phyloP scores from a whole-genome alignment of 2,329 filamentous ascomycete genomes.

The Neodidymelliopsis sp. region DNA sequence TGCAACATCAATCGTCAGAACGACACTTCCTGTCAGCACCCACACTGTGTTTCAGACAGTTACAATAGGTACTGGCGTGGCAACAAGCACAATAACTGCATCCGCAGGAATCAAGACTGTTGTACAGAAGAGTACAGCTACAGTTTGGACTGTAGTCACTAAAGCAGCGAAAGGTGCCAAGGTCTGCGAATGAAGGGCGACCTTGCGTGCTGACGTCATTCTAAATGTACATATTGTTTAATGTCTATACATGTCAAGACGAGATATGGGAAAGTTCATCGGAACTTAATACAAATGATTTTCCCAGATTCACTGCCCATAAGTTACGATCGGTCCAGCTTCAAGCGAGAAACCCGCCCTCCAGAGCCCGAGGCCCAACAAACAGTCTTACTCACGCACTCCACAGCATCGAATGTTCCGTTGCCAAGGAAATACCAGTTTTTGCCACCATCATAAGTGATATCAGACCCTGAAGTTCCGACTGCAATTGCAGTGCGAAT shows the following conservation, averaged over 20 bases:
- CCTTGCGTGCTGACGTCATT: not conserved
- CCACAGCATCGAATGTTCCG: slow-evolving; percentile 39
- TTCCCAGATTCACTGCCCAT: too few relatives aligned
- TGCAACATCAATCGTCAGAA: slow-evolving; percentile 27
- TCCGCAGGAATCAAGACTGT: slow-evolving; percentile 22
- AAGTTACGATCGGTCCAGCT: not conserved
- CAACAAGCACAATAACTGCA: slow-evolving; percentile 22
- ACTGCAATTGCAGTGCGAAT: slow-evolving; percentile 30
- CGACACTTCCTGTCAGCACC: slow-evolving; percentile 29
- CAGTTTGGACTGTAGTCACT: slow-evolving; percentile 15
- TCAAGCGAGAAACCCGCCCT: slow-evolving; percentile 31
- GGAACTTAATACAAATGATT: too few relatives aligned
- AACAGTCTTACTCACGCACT: slow-evolving; percentile 24
- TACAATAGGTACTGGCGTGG: slow-evolving; percentile 18
- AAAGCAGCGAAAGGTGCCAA: slow-evolving; percentile 27
- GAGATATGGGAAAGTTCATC: too few relatives aligned
- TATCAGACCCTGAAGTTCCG: slow-evolving; percentile 37
- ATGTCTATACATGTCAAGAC: not conserved
- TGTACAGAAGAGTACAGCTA: slow-evolving; percentile 18
- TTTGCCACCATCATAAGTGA: slow-evolving; percentile 37
- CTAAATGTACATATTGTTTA: not conserved
- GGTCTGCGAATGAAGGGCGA: slow-evolving; percentile 9
- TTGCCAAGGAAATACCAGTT: slow-evolving; percentile 36
- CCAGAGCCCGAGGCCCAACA: slow-evolving; percentile 40
- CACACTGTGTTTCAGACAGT: slow-evolving; percentile 21